Conservation (phyloP, 2,329 filamentous ascomycete genomes). For the Pleomassaria siparia region DNA sequence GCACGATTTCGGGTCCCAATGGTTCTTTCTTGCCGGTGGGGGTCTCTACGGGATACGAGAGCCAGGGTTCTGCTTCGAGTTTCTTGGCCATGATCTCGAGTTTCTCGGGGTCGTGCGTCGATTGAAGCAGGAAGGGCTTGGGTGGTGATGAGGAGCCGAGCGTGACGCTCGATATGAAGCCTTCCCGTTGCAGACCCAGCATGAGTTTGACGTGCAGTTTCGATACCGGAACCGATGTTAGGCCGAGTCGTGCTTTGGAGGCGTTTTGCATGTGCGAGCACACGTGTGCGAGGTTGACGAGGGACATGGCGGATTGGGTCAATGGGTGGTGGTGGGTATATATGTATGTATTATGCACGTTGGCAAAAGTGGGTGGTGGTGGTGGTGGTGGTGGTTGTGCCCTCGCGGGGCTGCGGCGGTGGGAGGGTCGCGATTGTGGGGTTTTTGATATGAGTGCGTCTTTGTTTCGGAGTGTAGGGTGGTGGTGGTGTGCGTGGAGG, state of each 20-base stretch:
- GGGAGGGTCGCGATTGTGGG: background rate
- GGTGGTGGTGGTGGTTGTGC: constrained; percentile 9
- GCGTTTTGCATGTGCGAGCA: constrained; percentile 93
- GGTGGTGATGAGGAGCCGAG: constrained; percentile 65
- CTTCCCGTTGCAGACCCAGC: constrained; percentile 77
- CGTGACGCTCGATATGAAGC: constrained; percentile 79
- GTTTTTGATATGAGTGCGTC: background rate
- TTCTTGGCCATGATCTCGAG: constrained; percentile 34
- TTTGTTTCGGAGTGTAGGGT: background rate
- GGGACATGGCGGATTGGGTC: constrained; percentile 61
- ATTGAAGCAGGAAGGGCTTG: constrained; percentile 36
- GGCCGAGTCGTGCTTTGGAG: constrained; percentile 75
- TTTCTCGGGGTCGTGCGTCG: constrained; percentile 29
- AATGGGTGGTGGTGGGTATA: constrained; percentile 9
- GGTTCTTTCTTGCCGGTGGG: background rate
- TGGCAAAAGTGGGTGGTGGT: constrained; percentile 1
- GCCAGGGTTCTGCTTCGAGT: constrained; percentile 46
- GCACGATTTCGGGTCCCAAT: constrained; percentile 21
- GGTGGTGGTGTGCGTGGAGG: background rate
- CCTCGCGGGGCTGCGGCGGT: constrained; percentile 30
- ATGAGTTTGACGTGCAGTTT: constrained; percentile 78
- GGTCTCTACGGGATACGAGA: constrained; percentile 9
- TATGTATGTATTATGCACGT: constrained; percentile 1
- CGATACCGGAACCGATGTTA: constrained; percentile 79
- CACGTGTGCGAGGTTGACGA: constrained; percentile 74